phyloP scores from a whole-genome alignment of 176 grass and related monocot genomes.

The Hordeum vulgare region DNA sequence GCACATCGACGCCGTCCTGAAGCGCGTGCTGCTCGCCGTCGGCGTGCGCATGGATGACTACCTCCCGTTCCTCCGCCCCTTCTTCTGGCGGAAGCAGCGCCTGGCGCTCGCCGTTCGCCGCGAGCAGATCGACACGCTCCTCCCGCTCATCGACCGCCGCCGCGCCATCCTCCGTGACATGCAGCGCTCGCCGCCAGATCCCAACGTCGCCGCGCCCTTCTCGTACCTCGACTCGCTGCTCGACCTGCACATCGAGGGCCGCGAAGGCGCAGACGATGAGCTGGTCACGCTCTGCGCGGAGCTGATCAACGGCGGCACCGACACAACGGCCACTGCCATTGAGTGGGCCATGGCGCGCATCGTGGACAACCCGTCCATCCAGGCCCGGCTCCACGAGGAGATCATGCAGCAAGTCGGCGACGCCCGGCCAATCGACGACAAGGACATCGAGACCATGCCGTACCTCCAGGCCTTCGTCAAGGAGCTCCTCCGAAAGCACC shows the following conservation, averaged over 20 bases:
- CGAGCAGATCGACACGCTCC: slow-evolving; percentile 59
- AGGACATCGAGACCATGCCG: slow-evolving; percentile 67
- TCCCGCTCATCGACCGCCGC: slow-evolving; percentile 72
- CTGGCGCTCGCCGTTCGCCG: slow-evolving; percentile 49
- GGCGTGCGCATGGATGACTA: slow-evolving; percentile 83
- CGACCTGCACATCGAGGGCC: slow-evolving; percentile 54
- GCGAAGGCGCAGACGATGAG: slow-evolving; percentile 38
- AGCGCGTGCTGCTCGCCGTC: slow-evolving; percentile 63
- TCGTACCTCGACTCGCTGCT: slow-evolving; percentile 94
- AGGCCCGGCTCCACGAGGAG: slow-evolving; percentile 56
- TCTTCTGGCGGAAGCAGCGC: slow-evolving; percentile 49
- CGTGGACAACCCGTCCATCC: slow-evolving; percentile 66
- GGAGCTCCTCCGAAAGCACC: slow-evolving; percentile 94
- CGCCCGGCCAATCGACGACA: slow-evolving; percentile 56
- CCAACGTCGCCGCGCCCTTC: slow-evolving; percentile 54
- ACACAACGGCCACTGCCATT: slow-evolving; percentile 85
- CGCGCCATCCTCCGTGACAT: slow-evolving; percentile 44
- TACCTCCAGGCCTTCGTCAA: slow-evolving; percentile 94
- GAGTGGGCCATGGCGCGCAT: slow-evolving; percentile 87
- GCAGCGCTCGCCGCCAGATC: background rate
- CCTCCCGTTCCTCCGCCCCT: slow-evolving; percentile 79
- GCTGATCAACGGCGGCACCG: slow-evolving; percentile 82
- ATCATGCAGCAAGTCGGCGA: slow-evolving; percentile 44
- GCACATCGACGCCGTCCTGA: slow-evolving; percentile 70
- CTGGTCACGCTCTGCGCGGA: slow-evolving; percentile 83